A percentile compares a stretch with the other conserved stretches of the same genome.
Evolutionary conservation across 345 rosid genomes (phyloP).

Genomic region (Camelina hispida): DNA sequence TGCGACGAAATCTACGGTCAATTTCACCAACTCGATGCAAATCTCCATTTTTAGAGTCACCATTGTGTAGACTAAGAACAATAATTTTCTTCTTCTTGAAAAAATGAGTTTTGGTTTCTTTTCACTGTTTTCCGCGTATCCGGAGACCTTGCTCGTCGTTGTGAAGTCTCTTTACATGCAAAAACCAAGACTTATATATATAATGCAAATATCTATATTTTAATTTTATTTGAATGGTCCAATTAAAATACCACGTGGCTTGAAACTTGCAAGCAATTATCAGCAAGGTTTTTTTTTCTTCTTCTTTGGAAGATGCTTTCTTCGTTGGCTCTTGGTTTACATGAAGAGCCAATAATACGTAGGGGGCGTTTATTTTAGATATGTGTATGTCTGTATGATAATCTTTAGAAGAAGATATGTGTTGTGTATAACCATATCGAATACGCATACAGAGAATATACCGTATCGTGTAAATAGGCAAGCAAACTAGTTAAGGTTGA

Average conservation of each 20-base stretch:
- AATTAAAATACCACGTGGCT: constrained; percentile 37
- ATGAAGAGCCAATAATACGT: constrained; percentile 35
- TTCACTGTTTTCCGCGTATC: constrained; percentile 44
- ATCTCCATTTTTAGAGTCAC: constrained; percentile 43
- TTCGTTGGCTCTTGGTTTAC: constrained; percentile 42
- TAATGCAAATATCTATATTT: constrained; percentile 10
- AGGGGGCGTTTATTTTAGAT: constrained; percentile 24
- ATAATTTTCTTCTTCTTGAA: not conserved
- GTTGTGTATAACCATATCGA: not conserved
- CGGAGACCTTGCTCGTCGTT: constrained; percentile 20
- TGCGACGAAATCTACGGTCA: constrained; percentile 41
- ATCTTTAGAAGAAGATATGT: not conserved
- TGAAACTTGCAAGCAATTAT: constrained; percentile 36
- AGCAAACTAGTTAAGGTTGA: not conserved
- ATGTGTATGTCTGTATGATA: not conserved
- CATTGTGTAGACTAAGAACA: constrained; percentile 24
- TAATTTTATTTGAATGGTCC: constrained; percentile 28
- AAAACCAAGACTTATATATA: constrained; percentile 34
- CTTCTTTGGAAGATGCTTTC: constrained; percentile 25
- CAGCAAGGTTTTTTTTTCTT: not conserved
- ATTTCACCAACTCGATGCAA: constrained; percentile 44
- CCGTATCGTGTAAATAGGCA: not conserved
- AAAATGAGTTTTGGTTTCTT: constrained; percentile 15
- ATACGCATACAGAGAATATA: not conserved
- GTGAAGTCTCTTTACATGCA: constrained; percentile 38